These are phyloP conservation scores for Cupressus sempervirens DNA, from an alignment of 75 land plant genomes.

Conservation along the genomic window DNA sequence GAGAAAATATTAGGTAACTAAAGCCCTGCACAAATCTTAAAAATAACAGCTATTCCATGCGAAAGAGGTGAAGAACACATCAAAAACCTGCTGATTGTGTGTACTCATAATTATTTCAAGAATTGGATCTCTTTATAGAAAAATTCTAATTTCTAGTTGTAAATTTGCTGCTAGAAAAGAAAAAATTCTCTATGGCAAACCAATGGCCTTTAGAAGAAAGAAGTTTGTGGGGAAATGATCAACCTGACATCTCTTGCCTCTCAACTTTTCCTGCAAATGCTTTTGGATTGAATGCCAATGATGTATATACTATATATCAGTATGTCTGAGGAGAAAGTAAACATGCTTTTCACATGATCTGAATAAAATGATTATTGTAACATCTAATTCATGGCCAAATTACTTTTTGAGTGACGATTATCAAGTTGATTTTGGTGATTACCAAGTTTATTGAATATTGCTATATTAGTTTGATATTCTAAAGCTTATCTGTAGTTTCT, in stretches of 20 bases:
- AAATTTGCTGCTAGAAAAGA: neutral
- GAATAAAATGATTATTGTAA: neutral
- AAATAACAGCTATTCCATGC: too few species aligned
- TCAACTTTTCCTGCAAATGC: neutral
- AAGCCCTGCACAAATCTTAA: too few species aligned
- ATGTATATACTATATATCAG: neutral
- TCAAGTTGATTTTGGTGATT: neutral
- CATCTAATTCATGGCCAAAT: neutral
- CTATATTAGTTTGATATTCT: neutral
- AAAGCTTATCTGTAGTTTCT: neutral
- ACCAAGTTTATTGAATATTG: neutral
- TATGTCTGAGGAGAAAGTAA: neutral
- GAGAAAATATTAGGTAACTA: too few species aligned
- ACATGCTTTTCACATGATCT: neutral
- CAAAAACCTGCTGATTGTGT: too few species aligned
- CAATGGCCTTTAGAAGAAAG: neutral
- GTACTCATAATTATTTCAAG: neutral
- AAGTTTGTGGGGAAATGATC: neutral
- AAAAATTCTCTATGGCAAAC: neutral
- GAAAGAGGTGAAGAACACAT: too few species aligned
- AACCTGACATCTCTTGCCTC: neutral
- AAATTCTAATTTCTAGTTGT: neutral
- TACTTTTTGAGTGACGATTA: neutral
- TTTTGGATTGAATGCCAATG: neutral
- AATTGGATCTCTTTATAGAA: neutral